phyloP scores from a whole-genome alignment of 805 yeast species.

The Sungouiozyma intestinalis region DNA sequence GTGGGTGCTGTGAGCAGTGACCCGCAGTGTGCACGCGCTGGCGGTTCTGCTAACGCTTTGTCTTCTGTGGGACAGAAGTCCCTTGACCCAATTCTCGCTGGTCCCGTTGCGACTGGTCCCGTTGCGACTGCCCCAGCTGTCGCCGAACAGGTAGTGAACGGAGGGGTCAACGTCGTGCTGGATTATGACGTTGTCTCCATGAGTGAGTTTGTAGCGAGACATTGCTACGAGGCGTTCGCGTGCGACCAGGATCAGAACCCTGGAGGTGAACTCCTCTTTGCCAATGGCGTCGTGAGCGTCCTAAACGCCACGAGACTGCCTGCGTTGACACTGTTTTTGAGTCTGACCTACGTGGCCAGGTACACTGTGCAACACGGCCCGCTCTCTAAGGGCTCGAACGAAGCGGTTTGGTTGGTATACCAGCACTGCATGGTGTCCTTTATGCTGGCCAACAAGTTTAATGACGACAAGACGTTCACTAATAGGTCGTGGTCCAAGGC shows the following conservation, averaged over 20 bases:
- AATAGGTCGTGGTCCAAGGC: slow-evolving; percentile 95
- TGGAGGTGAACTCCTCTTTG: slow-evolving; percentile 31
- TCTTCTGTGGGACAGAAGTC: too few relatives aligned
- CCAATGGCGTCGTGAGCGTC: slow-evolving; percentile 52
- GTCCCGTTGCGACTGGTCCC: too few relatives aligned
- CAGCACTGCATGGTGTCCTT: slow-evolving; percentile 55
- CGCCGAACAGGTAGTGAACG: slow-evolving; percentile 29
- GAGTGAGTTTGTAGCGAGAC: slow-evolving; percentile 72
- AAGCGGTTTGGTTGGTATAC: slow-evolving; percentile 35
- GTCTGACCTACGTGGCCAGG: slow-evolving; percentile 70
- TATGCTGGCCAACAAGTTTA: slow-evolving; percentile 82
- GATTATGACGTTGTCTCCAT: slow-evolving; percentile 73
- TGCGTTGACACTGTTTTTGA: slow-evolving; percentile 64
- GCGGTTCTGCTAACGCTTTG: too few relatives aligned
- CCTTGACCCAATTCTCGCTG: too few relatives aligned
- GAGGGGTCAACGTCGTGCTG: slow-evolving; percentile 68
- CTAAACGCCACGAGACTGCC: slow-evolving; percentile 84
- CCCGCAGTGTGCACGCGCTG: too few relatives aligned
- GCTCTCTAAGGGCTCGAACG: slow-evolving; percentile 18
- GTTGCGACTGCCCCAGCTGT: background rate
- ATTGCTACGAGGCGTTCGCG: slow-evolving; percentile 57
- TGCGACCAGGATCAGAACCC: slow-evolving; percentile 22
- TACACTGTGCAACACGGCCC: slow-evolving; percentile 33
- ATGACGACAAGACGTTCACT: slow-evolving; percentile 93
- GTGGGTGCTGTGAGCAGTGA: background rate